phyloP scores from a whole-genome alignment of 805 yeast genomes.

The Myxozyma lipomycoides region DNA sequence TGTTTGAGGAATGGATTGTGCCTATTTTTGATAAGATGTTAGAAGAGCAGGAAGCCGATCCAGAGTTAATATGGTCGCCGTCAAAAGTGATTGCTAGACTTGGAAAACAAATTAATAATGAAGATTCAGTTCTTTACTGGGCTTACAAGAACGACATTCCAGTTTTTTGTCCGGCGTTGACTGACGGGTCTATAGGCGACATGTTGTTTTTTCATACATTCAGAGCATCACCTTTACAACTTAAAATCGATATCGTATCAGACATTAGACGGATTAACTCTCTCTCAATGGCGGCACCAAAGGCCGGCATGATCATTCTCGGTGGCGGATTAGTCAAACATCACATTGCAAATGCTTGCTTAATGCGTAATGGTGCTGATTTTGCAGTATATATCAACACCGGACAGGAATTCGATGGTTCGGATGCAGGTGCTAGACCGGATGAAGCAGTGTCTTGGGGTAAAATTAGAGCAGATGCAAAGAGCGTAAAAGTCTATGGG shows the following conservation, averaged over 20 bases:
- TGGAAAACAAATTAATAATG: constrained; percentile 94
- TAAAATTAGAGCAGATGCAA: constrained; percentile 92
- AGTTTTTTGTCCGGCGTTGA: constrained; percentile 92
- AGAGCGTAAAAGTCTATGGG: constrained; percentile 85
- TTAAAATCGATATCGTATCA: constrained; percentile 86
- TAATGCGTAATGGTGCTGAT: constrained; percentile 99
- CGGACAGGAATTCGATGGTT: constrained; percentile 97
- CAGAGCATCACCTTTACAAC: constrained; percentile 84
- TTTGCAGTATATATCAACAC: constrained; percentile 96
- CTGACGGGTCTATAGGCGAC: constrained; percentile 98
- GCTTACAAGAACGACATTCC: constrained; percentile 97
- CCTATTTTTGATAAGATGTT: constrained; percentile 85
- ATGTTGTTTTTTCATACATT: constrained; percentile 98
- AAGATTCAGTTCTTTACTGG: constrained; percentile 92
- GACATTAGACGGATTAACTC: constrained; percentile 90
- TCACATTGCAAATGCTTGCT: constrained; percentile 95
- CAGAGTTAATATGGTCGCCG: constrained; percentile 85
- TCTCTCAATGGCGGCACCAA: constrained; percentile 89
- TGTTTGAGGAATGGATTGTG: constrained; percentile 97
- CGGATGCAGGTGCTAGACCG: constrained; percentile 99
- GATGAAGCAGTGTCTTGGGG: constrained; percentile 99
- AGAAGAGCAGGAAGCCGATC: constrained; percentile 72
- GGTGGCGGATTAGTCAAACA: constrained; percentile 98
- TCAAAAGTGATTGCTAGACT: constrained; percentile 85
- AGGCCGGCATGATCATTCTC: constrained; percentile 91